phyloP scores from a whole-genome alignment of 139 green algal species.

The Choricystis sp. region DNA sequence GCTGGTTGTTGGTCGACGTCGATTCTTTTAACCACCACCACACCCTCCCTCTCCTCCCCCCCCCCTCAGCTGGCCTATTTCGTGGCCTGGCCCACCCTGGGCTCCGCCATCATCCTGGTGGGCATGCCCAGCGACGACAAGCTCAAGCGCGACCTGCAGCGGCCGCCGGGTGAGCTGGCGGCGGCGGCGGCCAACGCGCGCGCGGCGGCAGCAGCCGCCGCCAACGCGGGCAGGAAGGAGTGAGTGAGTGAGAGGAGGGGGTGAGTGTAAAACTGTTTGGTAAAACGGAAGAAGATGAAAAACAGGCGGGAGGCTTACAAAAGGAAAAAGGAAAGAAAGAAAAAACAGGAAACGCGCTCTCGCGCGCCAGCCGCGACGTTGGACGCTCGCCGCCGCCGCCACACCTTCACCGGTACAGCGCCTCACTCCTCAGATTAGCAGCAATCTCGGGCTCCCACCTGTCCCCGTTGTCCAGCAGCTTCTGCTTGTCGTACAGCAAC shows the following conservation, averaged over 20 bases:
- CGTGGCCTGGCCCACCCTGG: background rate
- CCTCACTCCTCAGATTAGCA: conserved; percentile 67
- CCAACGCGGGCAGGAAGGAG: background rate
- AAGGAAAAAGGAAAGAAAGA: no score
- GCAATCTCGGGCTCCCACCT: conserved; percentile 96
- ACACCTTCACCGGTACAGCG: conserved; percentile 44
- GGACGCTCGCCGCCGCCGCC: no score
- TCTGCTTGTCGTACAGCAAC: conserved; percentile 99
- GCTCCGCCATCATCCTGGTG: background rate
- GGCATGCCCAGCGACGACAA: background rate
- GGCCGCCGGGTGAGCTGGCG: background rate
- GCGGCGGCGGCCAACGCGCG: background rate
- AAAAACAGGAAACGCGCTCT: no score
- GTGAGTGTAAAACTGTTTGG: background rate
- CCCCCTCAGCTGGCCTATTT: no score
- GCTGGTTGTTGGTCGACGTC: no score
- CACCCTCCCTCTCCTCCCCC: no score
- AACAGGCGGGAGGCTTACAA: no score
- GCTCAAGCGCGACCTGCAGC: background rate
- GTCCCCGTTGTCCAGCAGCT: conserved; percentile 95
- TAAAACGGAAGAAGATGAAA: background rate
- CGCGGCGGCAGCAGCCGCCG: no score
- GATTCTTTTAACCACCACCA: no score
- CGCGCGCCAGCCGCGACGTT: no score
- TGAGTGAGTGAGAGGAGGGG: background rate